These are phyloP conservation scores for Sclerotinia sclerotiorum DNA, from an alignment of 2,329 filamentous ascomycete genomes.

Conservation along the genomic window DNA sequence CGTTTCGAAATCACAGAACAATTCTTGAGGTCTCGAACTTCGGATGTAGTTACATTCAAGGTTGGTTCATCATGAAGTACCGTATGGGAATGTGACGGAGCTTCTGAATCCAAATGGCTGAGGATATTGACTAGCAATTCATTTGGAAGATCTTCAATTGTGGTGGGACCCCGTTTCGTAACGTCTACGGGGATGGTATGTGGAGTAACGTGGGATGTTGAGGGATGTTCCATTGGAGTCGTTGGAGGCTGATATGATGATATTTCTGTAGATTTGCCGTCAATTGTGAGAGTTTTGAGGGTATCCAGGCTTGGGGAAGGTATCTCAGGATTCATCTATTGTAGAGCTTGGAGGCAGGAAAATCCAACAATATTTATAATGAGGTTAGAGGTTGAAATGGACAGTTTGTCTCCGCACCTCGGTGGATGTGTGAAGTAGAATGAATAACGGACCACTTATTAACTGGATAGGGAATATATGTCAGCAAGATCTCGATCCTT, in stretches of 20 bases:
- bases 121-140: slow-evolving; percentile 62
- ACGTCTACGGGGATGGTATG: not conserved
- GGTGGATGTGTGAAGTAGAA: not conserved
- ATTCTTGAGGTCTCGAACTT: slow-evolving; percentile 52
- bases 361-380: not conserved
- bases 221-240: not conserved
- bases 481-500: not conserved
- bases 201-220: slow-evolving; percentile 4
- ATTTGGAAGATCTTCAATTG: slow-evolving; percentile 51
- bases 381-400: not conserved
- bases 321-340: not conserved
- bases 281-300: not conserved
- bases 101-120: slow-evolving; percentile 50
- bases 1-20: slow-evolving; percentile 53
- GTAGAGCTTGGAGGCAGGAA: not conserved
- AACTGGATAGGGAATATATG: not conserved
- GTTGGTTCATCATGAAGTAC: slow-evolving; percentile 52
- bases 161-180: slow-evolving; percentile 6
- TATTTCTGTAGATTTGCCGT: not conserved
- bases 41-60: slow-evolving; percentile 45
- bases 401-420: not conserved
- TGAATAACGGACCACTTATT: not conserved
- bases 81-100: slow-evolving; percentile 48
- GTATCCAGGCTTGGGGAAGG: not conserved
- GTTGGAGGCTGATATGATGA: not conserved